These are phyloP conservation scores for Hibiscus tridactylites DNA, from an alignment of 345 rosid genomes.

Conservation along the genomic window DNA sequence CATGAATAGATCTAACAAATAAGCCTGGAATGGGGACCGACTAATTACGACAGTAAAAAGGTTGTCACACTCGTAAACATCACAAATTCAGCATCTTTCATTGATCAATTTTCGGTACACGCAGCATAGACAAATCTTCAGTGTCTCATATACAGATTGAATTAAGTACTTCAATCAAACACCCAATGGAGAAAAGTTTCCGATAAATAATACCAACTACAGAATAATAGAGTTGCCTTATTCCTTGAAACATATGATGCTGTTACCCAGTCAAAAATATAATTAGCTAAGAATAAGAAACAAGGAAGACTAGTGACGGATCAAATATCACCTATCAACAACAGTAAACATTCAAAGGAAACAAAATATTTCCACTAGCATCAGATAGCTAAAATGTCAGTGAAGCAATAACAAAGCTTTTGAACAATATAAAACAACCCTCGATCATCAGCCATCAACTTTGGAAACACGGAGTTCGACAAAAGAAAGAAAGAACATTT, in stretches of 20 bases:
- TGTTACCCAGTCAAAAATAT: background rate
- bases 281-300: background rate
- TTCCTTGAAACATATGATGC: background rate
- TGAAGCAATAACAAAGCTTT: background rate
- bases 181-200: slow-evolving; percentile 3
- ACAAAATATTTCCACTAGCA: background rate
- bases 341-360: background rate
- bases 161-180: background rate
- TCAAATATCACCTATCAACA: background rate
- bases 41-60: background rate
- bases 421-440: background rate
- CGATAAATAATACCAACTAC: background rate
- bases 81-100: background rate
- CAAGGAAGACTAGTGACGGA: background rate
- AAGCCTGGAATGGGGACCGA: background rate
- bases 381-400: slow-evolving; percentile 2
- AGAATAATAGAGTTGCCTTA: background rate
- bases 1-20: background rate
- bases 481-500: background rate
- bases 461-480: background rate
- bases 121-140: background rate
- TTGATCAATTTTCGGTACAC: background rate
- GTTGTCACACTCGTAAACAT: background rate
- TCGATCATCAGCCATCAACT: background rate
- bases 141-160: background rate